Conservation (phyloP, 768 basidiomycete species). For the Holtermanniella nyarrowii region DNA sequence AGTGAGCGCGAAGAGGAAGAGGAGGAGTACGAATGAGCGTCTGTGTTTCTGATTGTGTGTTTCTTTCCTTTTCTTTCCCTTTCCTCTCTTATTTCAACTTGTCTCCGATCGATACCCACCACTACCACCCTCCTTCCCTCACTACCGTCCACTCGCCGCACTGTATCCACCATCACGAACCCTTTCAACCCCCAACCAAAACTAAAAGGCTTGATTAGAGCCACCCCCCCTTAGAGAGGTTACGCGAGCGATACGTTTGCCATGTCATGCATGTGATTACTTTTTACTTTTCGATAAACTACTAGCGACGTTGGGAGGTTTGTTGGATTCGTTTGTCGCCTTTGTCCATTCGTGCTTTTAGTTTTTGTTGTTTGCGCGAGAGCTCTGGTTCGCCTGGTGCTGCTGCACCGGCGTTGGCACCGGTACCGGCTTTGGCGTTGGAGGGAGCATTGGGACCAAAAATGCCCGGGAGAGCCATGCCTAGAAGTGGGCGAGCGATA, state of each 20-base stretch:
- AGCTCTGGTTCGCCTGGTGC: constrained; percentile 11
- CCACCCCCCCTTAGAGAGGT: too few relatives aligned
- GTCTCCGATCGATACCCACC: background rate
- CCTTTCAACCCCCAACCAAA: background rate
- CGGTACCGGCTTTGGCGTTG: constrained; percentile 1
- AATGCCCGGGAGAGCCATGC: constrained; percentile 30
- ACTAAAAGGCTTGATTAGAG: background rate
- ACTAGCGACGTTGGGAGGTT: too few relatives aligned
- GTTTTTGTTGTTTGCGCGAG: constrained; percentile 33
- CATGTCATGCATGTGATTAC: too few relatives aligned
- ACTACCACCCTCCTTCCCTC: background rate
- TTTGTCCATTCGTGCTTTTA: constrained; percentile 35
- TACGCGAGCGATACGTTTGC: too few relatives aligned
- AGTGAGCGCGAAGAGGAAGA: background rate
- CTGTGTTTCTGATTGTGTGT: too few relatives aligned
- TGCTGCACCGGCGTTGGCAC: constrained; percentile 2
- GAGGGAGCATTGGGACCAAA: constrained; percentile 23
- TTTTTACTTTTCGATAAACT: too few relatives aligned
- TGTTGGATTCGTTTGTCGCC: constrained; percentile 40
- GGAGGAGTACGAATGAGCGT: background rate
- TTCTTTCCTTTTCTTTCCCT: background rate
- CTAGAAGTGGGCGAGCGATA: constrained; percentile 26
- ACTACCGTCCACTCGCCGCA: background rate
- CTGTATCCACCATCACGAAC: background rate
- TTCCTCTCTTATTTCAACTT: background rate